Conservation (phyloP, 1,139 yeast genomes). For the Candida tropicalis region DNA sequence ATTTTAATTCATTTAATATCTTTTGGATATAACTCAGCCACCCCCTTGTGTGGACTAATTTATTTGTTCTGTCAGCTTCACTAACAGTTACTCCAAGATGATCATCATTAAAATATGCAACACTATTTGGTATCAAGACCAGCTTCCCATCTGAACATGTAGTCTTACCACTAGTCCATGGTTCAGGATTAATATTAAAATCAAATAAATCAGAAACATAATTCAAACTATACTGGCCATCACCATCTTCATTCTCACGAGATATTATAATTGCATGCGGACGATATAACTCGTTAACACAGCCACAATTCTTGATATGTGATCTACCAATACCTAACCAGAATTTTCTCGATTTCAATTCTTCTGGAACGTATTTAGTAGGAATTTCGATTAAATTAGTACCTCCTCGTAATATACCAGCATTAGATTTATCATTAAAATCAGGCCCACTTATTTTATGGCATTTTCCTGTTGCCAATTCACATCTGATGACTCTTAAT, state of each 20-base stretch:
- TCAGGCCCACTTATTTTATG: slow-evolving; percentile 19
- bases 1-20: slow-evolving; percentile 10
- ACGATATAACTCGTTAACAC: slow-evolving; percentile 28
- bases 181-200: slow-evolving; percentile 21
- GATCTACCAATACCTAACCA: slow-evolving; percentile 45
- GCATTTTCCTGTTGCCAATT: slow-evolving; percentile 19
- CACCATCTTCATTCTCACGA: slow-evolving; percentile 8
- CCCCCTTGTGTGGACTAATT: slow-evolving; percentile 20
- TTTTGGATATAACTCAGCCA: slow-evolving; percentile 19
- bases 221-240: slow-evolving; percentile 17
- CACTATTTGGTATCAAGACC: slow-evolving; percentile 25
- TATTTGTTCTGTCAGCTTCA: slow-evolving; percentile 24
- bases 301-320: slow-evolving; percentile 36
- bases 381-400: slow-evolving; percentile 19
- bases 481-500: slow-evolving; percentile 21
- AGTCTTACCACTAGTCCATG: slow-evolving; percentile 18
- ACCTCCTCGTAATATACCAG: slow-evolving; percentile 23
- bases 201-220: slow-evolving; percentile 24
- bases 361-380: slow-evolving; percentile 8
- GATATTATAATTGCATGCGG: slow-evolving; percentile 24
- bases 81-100: slow-evolving; percentile 25
- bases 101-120: slow-evolving; percentile 23
- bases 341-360: slow-evolving; percentile 22
- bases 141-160: slow-evolving; percentile 23
- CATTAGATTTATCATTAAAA: slow-evolving; percentile 18